Percentiles rank a stretch among this genome's conserved stretches.
These are phyloP conservation scores for Anthracocystis panici-leucophaei DNA, from an alignment of 1,284 basidiomycete genomes.

Conservation along the genomic window DNA sequence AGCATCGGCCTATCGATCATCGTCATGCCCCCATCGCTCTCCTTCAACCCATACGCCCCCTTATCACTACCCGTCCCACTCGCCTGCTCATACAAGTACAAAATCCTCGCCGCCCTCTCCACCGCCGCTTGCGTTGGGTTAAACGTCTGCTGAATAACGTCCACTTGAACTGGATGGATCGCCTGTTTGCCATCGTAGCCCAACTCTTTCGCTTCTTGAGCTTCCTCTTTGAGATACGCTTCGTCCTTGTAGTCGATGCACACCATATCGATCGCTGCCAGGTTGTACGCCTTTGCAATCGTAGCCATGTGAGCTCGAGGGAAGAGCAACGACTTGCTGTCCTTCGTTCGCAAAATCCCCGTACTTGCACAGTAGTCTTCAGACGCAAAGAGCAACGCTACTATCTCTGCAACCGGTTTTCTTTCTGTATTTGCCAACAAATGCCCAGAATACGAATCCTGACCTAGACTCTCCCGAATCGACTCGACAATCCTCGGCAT, in stretches of 20 bases:
- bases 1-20: conserved; percentile 78
- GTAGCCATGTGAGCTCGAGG: conserved; percentile 87
- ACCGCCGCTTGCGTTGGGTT: conserved; percentile 83
- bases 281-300: conserved; percentile 83
- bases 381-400: conserved; percentile 62
- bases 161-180: conserved; percentile 89
- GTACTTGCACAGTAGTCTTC: conserved; percentile 80
- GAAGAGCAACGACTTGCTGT: conserved; percentile 82
- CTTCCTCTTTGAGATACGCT: conserved; percentile 80
- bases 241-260: conserved; percentile 88
- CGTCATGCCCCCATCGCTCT: conserved; percentile 72
- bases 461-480: conserved; percentile 11
- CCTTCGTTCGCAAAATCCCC: conserved; percentile 81
- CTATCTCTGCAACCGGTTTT: conserved; percentile 23
- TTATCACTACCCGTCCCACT: conserved; percentile 68
- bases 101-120: conserved; percentile 79
- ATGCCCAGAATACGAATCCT: conserved; percentile 2
- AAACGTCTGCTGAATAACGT: conserved; percentile 81
- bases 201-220: conserved; percentile 74
- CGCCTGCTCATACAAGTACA: conserved; percentile 71
- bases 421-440: not conserved
- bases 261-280: conserved; percentile 86
- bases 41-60: conserved; percentile 78
- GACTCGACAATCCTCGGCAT: conserved; percentile 57
- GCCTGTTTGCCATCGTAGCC: conserved; percentile 76